Conservation (phyloP, 2,329 filamentous ascomycete species). For the Sclerotinia subarctica region DNA sequence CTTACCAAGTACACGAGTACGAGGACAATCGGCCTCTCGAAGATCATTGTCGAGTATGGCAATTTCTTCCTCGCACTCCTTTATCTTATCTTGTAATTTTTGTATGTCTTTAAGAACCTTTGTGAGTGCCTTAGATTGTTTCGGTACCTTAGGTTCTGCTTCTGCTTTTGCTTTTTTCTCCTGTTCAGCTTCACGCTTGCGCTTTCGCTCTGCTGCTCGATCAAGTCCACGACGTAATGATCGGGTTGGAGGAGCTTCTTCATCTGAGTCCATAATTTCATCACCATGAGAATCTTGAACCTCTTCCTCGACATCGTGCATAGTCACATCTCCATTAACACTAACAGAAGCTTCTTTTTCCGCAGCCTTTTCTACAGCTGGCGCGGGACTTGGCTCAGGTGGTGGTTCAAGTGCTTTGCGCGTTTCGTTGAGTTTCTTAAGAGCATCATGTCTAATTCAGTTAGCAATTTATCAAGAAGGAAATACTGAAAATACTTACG, state of each 20-base stretch:
- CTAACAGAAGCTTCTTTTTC: conserved; percentile 7
- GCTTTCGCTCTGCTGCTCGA: conserved; percentile 67
- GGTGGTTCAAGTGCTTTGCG: conserved; percentile 69
- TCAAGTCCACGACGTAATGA: conserved; percentile 62
- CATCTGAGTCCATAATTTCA: conserved; percentile 66
- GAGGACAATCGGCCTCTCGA: conserved; percentile 87
- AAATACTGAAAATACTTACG: conserved; percentile 46
- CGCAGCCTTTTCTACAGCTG: conserved; percentile 32
- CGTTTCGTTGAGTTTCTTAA: conserved; percentile 68
- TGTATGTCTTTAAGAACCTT: conserved; percentile 86
- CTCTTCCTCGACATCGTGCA: conserved; percentile 63
- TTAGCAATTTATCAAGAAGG: conserved; percentile 32
- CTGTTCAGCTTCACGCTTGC: conserved; percentile 72
- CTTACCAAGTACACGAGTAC: conserved; percentile 84
- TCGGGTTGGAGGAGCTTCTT: conserved; percentile 56
- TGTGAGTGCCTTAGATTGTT: conserved; percentile 84
- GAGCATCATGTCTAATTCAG: conserved; percentile 60
- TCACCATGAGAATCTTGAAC: conserved; percentile 53
- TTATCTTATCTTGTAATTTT: conserved; percentile 77
- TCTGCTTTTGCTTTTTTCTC: conserved; percentile 62
- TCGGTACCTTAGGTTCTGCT: conserved; percentile 57
- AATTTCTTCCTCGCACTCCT: conserved; percentile 81
- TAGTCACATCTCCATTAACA: conserved; percentile 55
- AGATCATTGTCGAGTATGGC: conserved; percentile 84
- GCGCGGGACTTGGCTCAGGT: conserved; percentile 54